Conservation (phyloP, 306 rosid genomes). For the Senna tora region DNA sequence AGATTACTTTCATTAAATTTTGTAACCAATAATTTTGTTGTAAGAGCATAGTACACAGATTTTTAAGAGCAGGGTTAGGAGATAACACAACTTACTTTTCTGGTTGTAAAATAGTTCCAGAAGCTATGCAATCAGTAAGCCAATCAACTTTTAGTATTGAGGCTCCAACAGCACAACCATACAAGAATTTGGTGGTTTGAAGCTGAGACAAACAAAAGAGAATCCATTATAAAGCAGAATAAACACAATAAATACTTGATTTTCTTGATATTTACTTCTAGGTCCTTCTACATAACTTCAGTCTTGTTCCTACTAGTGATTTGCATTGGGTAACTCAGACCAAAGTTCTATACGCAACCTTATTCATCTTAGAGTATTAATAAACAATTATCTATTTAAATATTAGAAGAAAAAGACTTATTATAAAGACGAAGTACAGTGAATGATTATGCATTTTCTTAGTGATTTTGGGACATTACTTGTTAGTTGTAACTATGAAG, state of each 20-base stretch:
- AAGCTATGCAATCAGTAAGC: slow-evolving; percentile 71
- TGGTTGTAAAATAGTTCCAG: slow-evolving; percentile 63
- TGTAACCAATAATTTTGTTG: neutral
- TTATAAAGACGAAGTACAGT: neutral
- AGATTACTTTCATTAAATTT: neutral
- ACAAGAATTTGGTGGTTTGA: slow-evolving; percentile 78
- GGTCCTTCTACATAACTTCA: neutral
- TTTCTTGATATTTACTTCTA: neutral
- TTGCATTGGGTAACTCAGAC: slow-evolving; percentile 2
- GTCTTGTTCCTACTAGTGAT: neutral
- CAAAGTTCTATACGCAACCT: neutral
- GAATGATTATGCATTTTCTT: neutral
- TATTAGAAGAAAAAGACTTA: neutral
- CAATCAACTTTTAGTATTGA: slow-evolving; percentile 72
- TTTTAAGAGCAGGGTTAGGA: slow-evolving; percentile 23
- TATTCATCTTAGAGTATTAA: neutral
- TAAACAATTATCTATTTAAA: neutral
- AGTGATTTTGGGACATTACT: neutral
- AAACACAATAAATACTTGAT: neutral
- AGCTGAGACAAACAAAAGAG: slow-evolving; percentile 62
- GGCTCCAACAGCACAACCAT: slow-evolving; percentile 86
- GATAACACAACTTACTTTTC: slow-evolving; percentile 65
- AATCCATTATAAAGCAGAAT: slow-evolving; percentile 26
- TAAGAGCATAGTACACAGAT: slow-evolving; percentile 10
- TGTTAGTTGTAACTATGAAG: neutral